Percentiles rank a stretch among this genome's conserved stretches.
phyloP scores from a whole-genome alignment of 2,329 filamentous ascomycete species.

The Exophiala aquamarina region DNA sequence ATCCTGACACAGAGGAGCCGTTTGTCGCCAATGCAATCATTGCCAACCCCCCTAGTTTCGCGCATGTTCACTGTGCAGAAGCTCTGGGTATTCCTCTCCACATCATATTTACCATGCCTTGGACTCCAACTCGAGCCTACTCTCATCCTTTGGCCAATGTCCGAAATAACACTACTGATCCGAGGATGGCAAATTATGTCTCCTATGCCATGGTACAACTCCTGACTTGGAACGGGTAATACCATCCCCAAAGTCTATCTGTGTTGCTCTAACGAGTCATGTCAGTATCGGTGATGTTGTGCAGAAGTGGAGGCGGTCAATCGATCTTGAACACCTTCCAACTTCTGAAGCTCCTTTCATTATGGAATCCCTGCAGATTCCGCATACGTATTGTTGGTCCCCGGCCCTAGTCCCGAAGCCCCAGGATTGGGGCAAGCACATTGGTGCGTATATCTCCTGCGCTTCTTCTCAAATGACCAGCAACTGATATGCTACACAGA shows the following conservation, averaged over 20 bases:
- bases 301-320: conserved; percentile 40
- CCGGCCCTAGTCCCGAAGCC: conserved; percentile 43
- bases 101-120: conserved; percentile 57
- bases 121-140: conserved; percentile 45
- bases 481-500: conserved; percentile 22
- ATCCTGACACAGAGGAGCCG: conserved; percentile 31
- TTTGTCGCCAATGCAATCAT: conserved; percentile 58
- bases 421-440: conserved; percentile 39
- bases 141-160: conserved; percentile 54
- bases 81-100: conserved; percentile 51
- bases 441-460: conserved; percentile 27
- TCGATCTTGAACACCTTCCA: conserved; percentile 43
- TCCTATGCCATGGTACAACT: conserved; percentile 50
- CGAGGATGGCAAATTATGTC: conserved; percentile 41
- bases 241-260: not conserved
- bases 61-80: conserved; percentile 47
- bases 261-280: conserved; percentile 1
- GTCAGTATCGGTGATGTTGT: conserved; percentile 46
- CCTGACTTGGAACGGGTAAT: conserved; percentile 50
- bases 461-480: too few relatives aligned
- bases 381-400: conserved; percentile 50
- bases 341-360: conserved; percentile 39
- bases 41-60: conserved; percentile 49
- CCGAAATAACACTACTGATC: conserved; percentile 34
- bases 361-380: conserved; percentile 38